Percentiles rank a stretch among this genome's conserved stretches.
Evolutionary conservation across 257 asterid genomes (phyloP).

Genomic region (Coffea eugenioides): DNA sequence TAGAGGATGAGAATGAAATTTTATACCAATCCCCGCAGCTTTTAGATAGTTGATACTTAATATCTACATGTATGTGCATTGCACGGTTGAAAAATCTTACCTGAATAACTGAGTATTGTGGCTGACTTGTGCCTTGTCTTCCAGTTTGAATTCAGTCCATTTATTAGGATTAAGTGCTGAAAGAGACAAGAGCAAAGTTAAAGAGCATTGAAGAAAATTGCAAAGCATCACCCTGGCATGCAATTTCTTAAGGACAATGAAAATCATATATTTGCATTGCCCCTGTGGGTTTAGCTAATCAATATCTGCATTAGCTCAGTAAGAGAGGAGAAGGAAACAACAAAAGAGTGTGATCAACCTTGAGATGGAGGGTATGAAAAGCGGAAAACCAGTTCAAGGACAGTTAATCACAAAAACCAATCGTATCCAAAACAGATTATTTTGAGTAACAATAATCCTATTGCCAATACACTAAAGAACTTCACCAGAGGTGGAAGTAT

Average conservation of each 20-base stretch:
- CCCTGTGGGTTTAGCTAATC: background rate
- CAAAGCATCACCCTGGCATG: background rate
- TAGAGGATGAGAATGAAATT: background rate
- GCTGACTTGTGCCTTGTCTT: constrained; percentile 88
- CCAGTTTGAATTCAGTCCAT: constrained; percentile 89
- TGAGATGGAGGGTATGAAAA: background rate
- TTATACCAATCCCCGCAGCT: background rate
- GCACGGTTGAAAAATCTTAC: constrained; percentile 28
- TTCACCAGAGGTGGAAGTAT: background rate
- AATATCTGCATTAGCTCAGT: background rate
- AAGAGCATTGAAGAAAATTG: background rate
- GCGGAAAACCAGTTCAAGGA: background rate
- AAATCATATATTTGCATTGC: background rate
- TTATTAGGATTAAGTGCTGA: constrained; percentile 85
- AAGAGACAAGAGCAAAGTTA: constrained; percentile 23
- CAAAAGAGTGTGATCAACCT: background rate
- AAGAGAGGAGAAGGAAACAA: background rate
- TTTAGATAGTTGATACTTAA: background rate
- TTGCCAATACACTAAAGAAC: background rate
- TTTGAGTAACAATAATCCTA: background rate
- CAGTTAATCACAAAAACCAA: background rate
- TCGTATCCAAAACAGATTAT: background rate
- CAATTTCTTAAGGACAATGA: background rate
- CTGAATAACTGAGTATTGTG: constrained; percentile 90
- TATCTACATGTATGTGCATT: background rate